Conservation (phyloP, 2,329 filamentous ascomycete genomes). For the Chaetomium globosum region DNA sequence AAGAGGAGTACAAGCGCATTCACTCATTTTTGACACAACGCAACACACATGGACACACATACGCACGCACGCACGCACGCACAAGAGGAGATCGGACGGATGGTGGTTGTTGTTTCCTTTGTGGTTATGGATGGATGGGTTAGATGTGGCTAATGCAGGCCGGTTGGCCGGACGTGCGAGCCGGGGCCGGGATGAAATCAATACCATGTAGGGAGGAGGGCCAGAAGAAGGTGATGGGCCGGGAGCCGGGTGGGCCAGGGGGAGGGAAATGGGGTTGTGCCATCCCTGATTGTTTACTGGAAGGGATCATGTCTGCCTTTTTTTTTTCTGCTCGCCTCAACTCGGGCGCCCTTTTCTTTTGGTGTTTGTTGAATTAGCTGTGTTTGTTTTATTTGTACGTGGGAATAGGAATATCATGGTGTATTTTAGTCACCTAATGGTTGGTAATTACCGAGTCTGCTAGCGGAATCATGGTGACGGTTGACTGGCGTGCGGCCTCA, state of each 20-base stretch:
- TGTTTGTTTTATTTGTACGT: conserved; percentile 11
- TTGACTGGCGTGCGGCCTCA: not conserved
- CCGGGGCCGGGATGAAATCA: not conserved
- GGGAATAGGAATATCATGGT: conserved; percentile 15
- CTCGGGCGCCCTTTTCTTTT: not conserved
- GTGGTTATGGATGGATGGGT: conserved; percentile 15
- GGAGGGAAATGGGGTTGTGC: not conserved
- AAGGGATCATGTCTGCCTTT: conserved; percentile 1
- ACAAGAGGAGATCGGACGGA: not conserved
- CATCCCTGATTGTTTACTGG: not conserved
- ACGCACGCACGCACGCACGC: not conserved
- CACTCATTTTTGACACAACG: not conserved
- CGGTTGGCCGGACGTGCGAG: not conserved
- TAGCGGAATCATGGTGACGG: conserved; percentile 6
- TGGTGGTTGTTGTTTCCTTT: conserved; percentile 3
- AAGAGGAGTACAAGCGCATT: not conserved
- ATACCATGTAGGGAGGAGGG: conserved; percentile 17
- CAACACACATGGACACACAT: not conserved
- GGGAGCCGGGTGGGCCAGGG: no score
- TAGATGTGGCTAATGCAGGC: conserved; percentile 12
- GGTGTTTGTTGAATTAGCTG: conserved; percentile 11
- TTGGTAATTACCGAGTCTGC: not conserved
- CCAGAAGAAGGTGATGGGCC: not conserved
- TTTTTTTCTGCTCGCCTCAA: conserved; percentile 1
- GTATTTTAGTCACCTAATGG: conserved; percentile 15